Base-by-base conservation (phyloP, 495 filamentous ascomycete genomes). In the Aspergillus bertholletiae region DNA sequence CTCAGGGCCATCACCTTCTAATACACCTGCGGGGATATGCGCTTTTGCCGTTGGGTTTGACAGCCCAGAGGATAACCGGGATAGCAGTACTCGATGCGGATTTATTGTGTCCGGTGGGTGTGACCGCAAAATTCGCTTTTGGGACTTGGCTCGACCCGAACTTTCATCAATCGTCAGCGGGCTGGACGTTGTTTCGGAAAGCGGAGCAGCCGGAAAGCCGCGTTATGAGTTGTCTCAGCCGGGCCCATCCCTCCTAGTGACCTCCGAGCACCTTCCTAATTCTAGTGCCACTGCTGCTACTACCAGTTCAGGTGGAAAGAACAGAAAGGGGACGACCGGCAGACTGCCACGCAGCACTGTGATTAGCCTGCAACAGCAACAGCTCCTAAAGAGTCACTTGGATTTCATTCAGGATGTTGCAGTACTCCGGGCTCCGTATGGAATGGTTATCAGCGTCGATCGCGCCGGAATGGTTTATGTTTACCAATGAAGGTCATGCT, bases 391-490 rank as follows among this genome's bases (percentile, higher is more conserved):
- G 67, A 88, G 83, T 56, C 95, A 99, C 74, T 60, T 97, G 58
- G 95, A 97, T 72, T 83, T 85, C 15, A 86, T 99, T 52, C 80
- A 86, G 57, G 95, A 97, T 75, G 87, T 97, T 46, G 88, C 88
- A 12, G 74, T 97, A 53, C 70, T 99, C 62, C 89, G 96, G 73
- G 78, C 80, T 53, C 95, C 95, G 45, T 96, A 95, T 70, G 86
- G 90, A 8, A 96, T 97, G 92, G 84, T 88, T 37, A 78, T 97
- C 24, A 92, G 87, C 61, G 93, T 86, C 46, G 95, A 99, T 74
- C 80, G 93, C 59, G 86, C 85, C n/a, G 95, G 95, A 4, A 85
- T 93, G 65, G 83, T 97, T 45, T 96, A 94, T 76, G 85, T 97
- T 32, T 96, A 95, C 72, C 84, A 85, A 60, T 93, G 20, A 55